Conservation (phyloP, 495 filamentous ascomycete species). For the Cladorrhinum samala region DNA sequence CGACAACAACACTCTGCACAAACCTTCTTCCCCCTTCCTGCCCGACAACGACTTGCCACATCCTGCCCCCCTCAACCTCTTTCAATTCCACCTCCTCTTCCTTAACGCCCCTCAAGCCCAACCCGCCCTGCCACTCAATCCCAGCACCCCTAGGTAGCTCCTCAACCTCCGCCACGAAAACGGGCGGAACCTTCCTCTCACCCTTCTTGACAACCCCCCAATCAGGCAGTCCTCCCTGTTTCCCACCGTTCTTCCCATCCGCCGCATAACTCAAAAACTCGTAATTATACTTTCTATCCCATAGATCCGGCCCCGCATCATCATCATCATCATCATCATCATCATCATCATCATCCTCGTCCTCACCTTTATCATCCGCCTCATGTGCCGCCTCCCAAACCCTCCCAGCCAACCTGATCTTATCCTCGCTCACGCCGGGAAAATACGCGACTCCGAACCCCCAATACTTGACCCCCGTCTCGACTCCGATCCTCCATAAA, state of each 20-base stretch:
- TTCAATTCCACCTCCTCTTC: constrained; percentile 1
- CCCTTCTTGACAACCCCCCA: constrained; percentile 20
- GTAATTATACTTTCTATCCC: constrained; percentile 60
- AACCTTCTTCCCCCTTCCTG: constrained; percentile 2
- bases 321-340: constrained; percentile 28
- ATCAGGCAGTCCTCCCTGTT: constrained; percentile 31
- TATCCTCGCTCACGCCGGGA: constrained; percentile 17
- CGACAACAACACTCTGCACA: constrained; percentile 21
- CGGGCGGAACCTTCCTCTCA: constrained; percentile 43
- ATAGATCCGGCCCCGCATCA: constrained; percentile 57
- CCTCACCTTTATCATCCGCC: constrained; percentile 10
- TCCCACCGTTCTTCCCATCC: constrained; percentile 8
- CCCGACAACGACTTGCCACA: constrained; percentile 13
- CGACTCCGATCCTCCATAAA: constrained; percentile 74
- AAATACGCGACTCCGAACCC: constrained; percentile 68
- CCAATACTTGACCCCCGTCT: constrained; percentile 69
- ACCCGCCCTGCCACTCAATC: constrained; percentile 31
- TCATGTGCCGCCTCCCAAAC: constrained; percentile 36
- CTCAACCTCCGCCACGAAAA: constrained; percentile 60
- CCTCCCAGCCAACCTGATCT: constrained; percentile 14
- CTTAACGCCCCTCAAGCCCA: constrained; percentile 16
- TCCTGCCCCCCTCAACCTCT: neutral
- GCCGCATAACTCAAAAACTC: constrained; percentile 25
- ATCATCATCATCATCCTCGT: constrained; percentile 4
- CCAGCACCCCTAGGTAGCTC: constrained; percentile 24